These are phyloP conservation scores for Penicillium silybi DNA, from an alignment of 495 filamentous ascomycete genomes.

Conservation along the genomic window DNA sequence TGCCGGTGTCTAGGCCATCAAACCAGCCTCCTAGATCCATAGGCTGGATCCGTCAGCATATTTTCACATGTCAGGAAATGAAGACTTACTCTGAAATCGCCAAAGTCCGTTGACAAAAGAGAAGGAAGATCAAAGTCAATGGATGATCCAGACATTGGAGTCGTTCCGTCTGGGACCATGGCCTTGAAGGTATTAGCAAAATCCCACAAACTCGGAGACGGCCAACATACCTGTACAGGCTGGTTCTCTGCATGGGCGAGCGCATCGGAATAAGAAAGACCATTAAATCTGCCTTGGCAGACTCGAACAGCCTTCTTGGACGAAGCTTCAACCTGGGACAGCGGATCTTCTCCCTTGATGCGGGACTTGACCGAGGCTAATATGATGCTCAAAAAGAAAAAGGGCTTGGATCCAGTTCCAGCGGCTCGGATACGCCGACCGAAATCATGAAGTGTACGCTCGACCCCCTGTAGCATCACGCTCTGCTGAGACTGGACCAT, in stretches of 20 bases:
- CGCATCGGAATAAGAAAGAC: conserved; percentile 23
- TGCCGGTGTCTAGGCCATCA: conserved; percentile 25
- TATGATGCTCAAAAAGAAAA: conserved; percentile 32
- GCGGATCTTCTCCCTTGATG: conserved; percentile 34
- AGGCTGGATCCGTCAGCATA: conserved; percentile 27
- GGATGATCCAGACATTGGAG: conserved; percentile 16
- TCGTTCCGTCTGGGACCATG: conserved; percentile 1
- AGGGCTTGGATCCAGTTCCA: conserved; percentile 35
- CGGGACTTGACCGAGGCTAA: conserved; percentile 34
- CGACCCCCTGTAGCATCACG: conserved; percentile 34
- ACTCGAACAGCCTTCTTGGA: conserved; percentile 22
- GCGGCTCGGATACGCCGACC: conserved; percentile 24
- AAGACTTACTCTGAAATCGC: conserved; percentile 29
- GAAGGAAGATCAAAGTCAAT: conserved; percentile 28
- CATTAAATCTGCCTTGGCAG: conserved; percentile 24
- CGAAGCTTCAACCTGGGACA: conserved; percentile 23
- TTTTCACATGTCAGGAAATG: background rate
- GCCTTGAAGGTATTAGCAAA: background rate
- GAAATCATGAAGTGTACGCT: conserved; percentile 31
- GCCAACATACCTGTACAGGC: conserved; percentile 1
- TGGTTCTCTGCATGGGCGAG: conserved; percentile 13
- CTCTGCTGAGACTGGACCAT: conserved; percentile 37
- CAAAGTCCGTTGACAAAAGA: conserved; percentile 22
- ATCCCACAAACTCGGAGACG: background rate
- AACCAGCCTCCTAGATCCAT: conserved; percentile 36